Conservation (phyloP, 2,329 filamentous ascomycete genomes). For the Septoria linicola region DNA sequence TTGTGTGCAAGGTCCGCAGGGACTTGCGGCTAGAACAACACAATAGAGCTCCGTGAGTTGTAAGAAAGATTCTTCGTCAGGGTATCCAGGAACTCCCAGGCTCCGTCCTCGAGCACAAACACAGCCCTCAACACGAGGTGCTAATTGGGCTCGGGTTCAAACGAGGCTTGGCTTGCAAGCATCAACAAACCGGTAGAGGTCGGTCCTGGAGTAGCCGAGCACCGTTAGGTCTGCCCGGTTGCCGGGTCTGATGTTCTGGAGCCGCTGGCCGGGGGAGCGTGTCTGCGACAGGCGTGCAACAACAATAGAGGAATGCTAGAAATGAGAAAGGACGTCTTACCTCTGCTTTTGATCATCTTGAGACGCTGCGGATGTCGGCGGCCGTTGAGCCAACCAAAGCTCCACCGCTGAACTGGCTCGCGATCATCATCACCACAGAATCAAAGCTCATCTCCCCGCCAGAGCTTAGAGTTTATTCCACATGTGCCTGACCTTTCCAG, state of each 20-base stretch:
- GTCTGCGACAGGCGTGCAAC: neutral
- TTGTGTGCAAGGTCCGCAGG: neutral
- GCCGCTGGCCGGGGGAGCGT: neutral
- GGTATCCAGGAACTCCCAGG: conserved; percentile 5
- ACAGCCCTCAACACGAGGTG: neutral
- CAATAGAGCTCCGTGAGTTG: conserved; percentile 3
- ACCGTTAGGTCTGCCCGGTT: neutral
- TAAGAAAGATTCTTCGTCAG: neutral
- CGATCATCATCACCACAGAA: neutral
- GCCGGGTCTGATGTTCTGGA: neutral
- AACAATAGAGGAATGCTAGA: neutral
- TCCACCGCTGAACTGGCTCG: neutral
- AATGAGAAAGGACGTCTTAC: neutral
- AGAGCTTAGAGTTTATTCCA: conserved; percentile 4
- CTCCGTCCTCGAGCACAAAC: conserved; percentile 11
- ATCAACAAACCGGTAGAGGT: neutral
- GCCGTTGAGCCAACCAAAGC: neutral
- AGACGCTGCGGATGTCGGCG: neutral
- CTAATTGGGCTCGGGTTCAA: neutral
- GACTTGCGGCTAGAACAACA: conserved; percentile 6
- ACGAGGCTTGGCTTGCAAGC: conserved; percentile 1
- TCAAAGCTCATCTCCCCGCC: neutral
- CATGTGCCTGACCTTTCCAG: neutral
- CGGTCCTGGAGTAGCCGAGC: neutral
- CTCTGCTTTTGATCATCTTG: neutral